Conservation (phyloP, 2,329 filamentous ascomycete genomes). For the Rasamsonia emersonii region DNA sequence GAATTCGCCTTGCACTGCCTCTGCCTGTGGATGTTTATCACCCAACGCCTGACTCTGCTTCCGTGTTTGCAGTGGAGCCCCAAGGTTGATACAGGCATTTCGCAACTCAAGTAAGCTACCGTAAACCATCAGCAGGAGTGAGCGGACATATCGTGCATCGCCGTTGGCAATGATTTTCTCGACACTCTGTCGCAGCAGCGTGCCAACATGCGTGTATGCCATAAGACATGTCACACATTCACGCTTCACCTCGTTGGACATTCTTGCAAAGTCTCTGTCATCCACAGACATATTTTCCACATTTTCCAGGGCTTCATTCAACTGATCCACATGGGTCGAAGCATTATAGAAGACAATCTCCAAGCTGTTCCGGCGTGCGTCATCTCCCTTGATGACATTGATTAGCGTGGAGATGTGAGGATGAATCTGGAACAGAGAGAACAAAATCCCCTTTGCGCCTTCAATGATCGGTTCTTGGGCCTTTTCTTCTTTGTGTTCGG, state of each 20-base stretch:
- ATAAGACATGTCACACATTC: slow-evolving; percentile 43
- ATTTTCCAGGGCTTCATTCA: slow-evolving; percentile 46
- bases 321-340: slow-evolving; percentile 46
- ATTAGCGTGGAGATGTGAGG: slow-evolving; percentile 39
- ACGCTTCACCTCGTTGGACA: slow-evolving; percentile 34
- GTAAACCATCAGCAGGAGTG: slow-evolving; percentile 51
- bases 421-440: slow-evolving; percentile 46
- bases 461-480: slow-evolving; percentile 45
- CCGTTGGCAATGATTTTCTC: slow-evolving; percentile 46
- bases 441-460: slow-evolving; percentile 47
- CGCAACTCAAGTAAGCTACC: slow-evolving; percentile 51
- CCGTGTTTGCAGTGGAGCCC: slow-evolving; percentile 29
- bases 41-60: slow-evolving; percentile 18
- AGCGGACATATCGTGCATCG: slow-evolving; percentile 50
- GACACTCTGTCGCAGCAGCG: slow-evolving; percentile 40
- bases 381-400: slow-evolving; percentile 39
- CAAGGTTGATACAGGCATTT: slow-evolving; percentile 48
- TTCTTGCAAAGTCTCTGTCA: slow-evolving; percentile 39
- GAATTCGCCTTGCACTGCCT: slow-evolving; percentile 20
- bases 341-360: slow-evolving; percentile 50
- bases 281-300: slow-evolving; percentile 42
- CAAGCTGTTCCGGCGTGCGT: slow-evolving; percentile 41
- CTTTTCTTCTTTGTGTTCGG: slow-evolving; percentile 45
- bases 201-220: slow-evolving; percentile 41
- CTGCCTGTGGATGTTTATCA: slow-evolving; percentile 20